Conservation (phyloP, 106 monocot species). For the Amphibolis antarctica region DNA sequence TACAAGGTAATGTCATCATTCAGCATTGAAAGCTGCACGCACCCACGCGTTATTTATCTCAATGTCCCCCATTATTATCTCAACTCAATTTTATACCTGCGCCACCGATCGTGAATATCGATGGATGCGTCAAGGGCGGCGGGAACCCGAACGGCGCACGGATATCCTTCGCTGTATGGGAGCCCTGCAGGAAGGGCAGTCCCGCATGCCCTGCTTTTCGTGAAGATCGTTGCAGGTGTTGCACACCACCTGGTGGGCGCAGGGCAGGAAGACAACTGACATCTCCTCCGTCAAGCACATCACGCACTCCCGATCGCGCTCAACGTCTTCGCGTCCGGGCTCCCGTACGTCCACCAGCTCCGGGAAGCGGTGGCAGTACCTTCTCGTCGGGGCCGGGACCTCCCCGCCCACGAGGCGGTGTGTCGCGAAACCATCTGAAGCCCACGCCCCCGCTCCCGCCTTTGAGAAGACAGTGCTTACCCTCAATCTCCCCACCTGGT, state of each 20-base stretch:
- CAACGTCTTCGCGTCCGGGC: neutral
- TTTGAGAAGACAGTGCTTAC: slow-evolving; percentile 4
- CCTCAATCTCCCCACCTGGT: slow-evolving; percentile 6
- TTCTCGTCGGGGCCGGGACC: neutral
- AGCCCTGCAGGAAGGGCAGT: slow-evolving; percentile 62
- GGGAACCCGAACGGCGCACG: slow-evolving; percentile 9
- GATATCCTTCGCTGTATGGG: slow-evolving; percentile 35
- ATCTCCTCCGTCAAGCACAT: slow-evolving; percentile 71
- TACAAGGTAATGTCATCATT: slow-evolving; percentile 2
- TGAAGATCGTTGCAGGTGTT: slow-evolving; percentile 41
- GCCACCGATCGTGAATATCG: too few relatives aligned
- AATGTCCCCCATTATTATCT: neutral
- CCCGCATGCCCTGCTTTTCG: slow-evolving; percentile 52
- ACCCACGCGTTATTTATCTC: slow-evolving; percentile 2
- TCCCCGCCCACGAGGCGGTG: neutral
- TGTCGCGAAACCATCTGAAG: neutral
- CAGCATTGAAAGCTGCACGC: neutral
- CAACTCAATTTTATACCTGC: neutral
- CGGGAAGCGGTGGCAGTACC: neutral
- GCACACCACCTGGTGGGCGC: slow-evolving; percentile 62
- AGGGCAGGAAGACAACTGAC: slow-evolving; percentile 61
- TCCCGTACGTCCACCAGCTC: slow-evolving; percentile 6
- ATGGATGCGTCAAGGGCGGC: too few relatives aligned
- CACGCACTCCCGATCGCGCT: slow-evolving; percentile 19
- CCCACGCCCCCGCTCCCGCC: neutral